Conservation (phyloP, 352 stramenopile species). For the Aphanomyces cochlioides region DNA sequence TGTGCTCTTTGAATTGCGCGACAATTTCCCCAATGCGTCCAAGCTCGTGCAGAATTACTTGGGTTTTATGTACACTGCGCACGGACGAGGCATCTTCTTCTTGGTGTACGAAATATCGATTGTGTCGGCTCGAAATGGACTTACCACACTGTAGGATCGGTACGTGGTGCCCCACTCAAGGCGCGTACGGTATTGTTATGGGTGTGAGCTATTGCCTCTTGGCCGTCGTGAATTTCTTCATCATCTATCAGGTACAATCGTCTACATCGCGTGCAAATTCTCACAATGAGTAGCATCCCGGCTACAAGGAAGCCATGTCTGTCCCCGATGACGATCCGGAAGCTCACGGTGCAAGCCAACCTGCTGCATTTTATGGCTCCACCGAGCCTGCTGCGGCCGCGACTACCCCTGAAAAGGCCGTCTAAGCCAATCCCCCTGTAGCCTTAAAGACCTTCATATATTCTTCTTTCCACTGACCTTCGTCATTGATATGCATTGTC, state of each 20-base stretch:
- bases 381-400: not conserved
- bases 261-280: not conserved
- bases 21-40: slow-evolving; percentile 27
- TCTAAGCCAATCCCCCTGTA: not conserved
- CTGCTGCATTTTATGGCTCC: not conserved
- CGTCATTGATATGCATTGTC: no score
- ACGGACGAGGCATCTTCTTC: slow-evolving; percentile 16
- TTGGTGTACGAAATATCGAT: slow-evolving; percentile 12
- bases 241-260: slow-evolving; percentile 21
- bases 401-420: not conserved
- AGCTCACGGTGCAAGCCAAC: not conserved
- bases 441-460: no score
- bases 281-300: not conserved
- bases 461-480: no score
- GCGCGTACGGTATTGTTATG: slow-evolving; percentile 6
- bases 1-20: slow-evolving; percentile 25
- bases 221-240: slow-evolving; percentile 19
- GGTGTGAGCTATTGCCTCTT: slow-evolving; percentile 20
- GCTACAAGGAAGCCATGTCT: not conserved
- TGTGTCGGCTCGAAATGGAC: not conserved
- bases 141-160: slow-evolving; percentile 16
- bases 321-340: no score
- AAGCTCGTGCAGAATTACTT: slow-evolving; percentile 25
- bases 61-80: slow-evolving; percentile 28
- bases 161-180: slow-evolving; percentile 25